These are phyloP conservation scores for Colletotrichum tropicicola DNA, from an alignment of 2,329 filamentous ascomycete species.

Conservation along the genomic window DNA sequence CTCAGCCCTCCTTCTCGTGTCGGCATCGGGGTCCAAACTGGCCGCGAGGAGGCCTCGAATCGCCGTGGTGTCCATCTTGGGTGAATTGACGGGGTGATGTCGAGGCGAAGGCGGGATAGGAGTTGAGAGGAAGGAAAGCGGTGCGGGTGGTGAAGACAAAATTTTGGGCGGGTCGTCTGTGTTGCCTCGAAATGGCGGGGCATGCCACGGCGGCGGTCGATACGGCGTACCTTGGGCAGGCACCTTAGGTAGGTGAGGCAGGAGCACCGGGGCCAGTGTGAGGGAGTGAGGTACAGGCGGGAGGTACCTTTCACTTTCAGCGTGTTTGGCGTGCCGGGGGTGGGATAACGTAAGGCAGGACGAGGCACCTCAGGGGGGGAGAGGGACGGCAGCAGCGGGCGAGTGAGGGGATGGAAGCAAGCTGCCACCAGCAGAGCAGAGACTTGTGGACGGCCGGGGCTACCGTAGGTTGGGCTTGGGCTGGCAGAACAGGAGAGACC, in stretches of 20 bases:
- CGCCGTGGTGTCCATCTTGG: constrained; percentile 76
- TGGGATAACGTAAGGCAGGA: constrained; percentile 20
- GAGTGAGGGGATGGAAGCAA: too few relatives aligned
- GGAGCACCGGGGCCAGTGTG: neutral
- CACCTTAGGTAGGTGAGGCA: neutral
- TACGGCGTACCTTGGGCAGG: too few relatives aligned
- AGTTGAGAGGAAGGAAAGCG: constrained; percentile 32
- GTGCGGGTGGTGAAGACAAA: constrained; percentile 31
- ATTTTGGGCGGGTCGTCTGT: constrained; percentile 33
- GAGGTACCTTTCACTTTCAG: too few relatives aligned
- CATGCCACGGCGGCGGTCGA: constrained; percentile 27
- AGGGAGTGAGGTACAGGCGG: too few relatives aligned
- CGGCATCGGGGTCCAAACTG: constrained; percentile 78
- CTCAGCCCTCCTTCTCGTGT: constrained; percentile 80
- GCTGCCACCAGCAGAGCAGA: too few relatives aligned
- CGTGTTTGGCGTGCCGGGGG: too few relatives aligned
- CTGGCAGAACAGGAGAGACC: neutral
- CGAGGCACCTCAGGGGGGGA: too few relatives aligned
- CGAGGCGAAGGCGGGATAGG: constrained; percentile 31
- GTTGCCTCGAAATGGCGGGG: constrained; percentile 33
- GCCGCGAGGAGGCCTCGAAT: constrained; percentile 81
- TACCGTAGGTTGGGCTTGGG: too few relatives aligned
- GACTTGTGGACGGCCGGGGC: too few relatives aligned
- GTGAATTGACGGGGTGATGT: constrained; percentile 32
- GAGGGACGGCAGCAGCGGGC: too few relatives aligned